phyloP scores from a whole-genome alignment of 345 rosid genomes.

The Mangifera indica region DNA sequence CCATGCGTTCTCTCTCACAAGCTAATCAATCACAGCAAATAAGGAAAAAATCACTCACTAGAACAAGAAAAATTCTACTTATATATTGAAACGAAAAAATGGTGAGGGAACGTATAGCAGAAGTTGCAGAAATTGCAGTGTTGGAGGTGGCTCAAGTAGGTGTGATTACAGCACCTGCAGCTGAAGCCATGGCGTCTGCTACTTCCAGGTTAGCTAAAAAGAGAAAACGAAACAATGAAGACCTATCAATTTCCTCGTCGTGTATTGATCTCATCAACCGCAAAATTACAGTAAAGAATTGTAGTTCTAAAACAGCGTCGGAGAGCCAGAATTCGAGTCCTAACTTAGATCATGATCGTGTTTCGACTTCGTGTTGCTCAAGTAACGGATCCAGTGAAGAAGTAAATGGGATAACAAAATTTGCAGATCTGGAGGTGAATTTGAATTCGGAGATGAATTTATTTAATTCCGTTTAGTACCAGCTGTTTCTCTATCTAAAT shows the following conservation, averaged over 20 bases:
- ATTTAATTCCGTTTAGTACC: conserved; percentile 6
- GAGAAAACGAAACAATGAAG: conserved; percentile 20
- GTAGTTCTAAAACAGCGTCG: conserved; percentile 2
- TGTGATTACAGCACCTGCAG: conserved; percentile 33
- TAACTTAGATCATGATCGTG: conserved; percentile 27
- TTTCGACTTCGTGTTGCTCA: conserved; percentile 53
- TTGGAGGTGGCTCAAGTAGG: conserved; percentile 39
- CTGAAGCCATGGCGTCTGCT: conserved; percentile 14
- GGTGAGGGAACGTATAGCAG: conserved; percentile 39
- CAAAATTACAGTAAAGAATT: conserved; percentile 22
- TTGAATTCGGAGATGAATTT: conserved; percentile 3
- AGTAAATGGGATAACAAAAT: conserved; percentile 30
- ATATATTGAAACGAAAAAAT: conserved; percentile 16
- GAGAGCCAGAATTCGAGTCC: conserved; percentile 29
- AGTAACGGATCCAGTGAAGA: conserved; percentile 47
- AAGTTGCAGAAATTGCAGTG: conserved; percentile 28
- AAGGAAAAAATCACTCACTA: neutral
- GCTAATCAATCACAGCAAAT: conserved; percentile 10
- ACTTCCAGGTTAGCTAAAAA: conserved; percentile 14
- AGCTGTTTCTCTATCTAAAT: conserved; percentile 2
- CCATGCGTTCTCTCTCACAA: conserved; percentile 4
- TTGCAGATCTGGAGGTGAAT: conserved; percentile 56
- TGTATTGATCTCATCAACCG: conserved; percentile 44
- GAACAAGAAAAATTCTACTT: conserved; percentile 4
- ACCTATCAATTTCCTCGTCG: conserved; percentile 24